Base-by-base conservation (phyloP, 139 green algal species). In the Micromonas pusilla region DNA sequence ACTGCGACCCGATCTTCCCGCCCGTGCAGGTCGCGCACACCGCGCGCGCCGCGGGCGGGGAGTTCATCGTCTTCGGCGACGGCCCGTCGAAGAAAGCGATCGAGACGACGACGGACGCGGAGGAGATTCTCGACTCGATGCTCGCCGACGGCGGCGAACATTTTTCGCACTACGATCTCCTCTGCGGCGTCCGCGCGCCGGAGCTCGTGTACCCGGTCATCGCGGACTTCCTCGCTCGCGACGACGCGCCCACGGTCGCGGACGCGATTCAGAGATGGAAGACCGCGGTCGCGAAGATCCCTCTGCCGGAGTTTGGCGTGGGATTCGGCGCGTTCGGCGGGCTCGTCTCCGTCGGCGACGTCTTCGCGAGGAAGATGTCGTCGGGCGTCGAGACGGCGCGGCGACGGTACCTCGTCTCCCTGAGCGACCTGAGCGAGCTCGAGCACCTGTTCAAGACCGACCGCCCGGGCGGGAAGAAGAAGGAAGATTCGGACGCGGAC, bases 1-100 rank as follows among this genome's bases (percentile, higher is more conserved):
- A 78, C 28, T 25, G 2, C 23, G 72, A 78, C 72, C 52, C 72
- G 1, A 68, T 78, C 52, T 70, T 78, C 2, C 72, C 72, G 34
- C 72, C 72, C 1, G 23, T 62, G 4, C 53, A 78, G 25, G 72
- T 78, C 1, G 37, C 25, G 25, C 21, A 30, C 9, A 68, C 33
- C 52, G 72, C 68, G 21, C 20, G 19, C 25, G 30, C 6, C 26
- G 37, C 32, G 19, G 30, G 30, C 21, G 68, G 3, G 5, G 37
- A 64, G 38, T 75, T 34, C 37, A 9, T n/a, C 19, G 26, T 16
- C 68, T 60, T 75, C 37, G 68, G 68, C 21, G 68, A 75, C 68
- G 23, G 21, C 9, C 31, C 63, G 21, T 34, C 63, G 63, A 70
- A 32, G 20, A 34, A 70, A 16, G 23, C 28, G 6, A 70, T 34